A percentile compares a stretch with the other conserved stretches of the same genome.
phyloP scores from a whole-genome alignment of 2,329 filamentous ascomycete species.

The Scytalidium sp. region DNA sequence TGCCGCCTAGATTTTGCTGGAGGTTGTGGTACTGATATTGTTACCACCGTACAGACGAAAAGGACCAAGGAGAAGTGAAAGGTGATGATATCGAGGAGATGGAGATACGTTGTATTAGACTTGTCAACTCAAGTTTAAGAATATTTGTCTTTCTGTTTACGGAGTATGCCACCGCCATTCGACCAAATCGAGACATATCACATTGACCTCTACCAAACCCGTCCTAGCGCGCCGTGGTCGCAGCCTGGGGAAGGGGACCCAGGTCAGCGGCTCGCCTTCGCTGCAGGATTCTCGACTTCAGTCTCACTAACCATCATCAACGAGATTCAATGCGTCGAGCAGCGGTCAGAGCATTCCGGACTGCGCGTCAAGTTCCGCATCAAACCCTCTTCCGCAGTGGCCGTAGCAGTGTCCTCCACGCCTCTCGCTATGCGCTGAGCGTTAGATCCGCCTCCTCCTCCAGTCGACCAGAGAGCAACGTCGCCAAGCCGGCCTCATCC shows the following conservation, averaged over 20 bases:
- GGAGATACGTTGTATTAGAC: too few species aligned
- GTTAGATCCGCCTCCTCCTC: slow-evolving; percentile 41
- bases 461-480: slow-evolving; percentile 29
- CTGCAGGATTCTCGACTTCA: not conserved
- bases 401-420: slow-evolving; percentile 37
- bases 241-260: not conserved
- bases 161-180: not conserved
- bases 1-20: not conserved
- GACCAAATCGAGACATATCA: not conserved
- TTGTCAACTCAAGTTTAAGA: not conserved
- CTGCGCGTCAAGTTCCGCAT: slow-evolving; percentile 61
- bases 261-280: not conserved
- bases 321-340: slow-evolving; percentile 67
- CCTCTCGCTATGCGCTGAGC: slow-evolving; percentile 40
- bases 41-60: too few species aligned
- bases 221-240: not conserved
- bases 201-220: not conserved
- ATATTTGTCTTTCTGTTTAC: not conserved
- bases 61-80: too few species aligned
- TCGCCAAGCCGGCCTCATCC: slow-evolving; percentile 42
- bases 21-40: too few species aligned
- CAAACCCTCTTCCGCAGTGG: slow-evolving; percentile 54
- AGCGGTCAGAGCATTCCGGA: slow-evolving; percentile 64
- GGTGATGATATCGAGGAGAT: too few species aligned
- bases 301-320: slow-evolving; percentile 3